phyloP scores from a whole-genome alignment of 805 yeast species.

The Metschnikowia continentalis region DNA sequence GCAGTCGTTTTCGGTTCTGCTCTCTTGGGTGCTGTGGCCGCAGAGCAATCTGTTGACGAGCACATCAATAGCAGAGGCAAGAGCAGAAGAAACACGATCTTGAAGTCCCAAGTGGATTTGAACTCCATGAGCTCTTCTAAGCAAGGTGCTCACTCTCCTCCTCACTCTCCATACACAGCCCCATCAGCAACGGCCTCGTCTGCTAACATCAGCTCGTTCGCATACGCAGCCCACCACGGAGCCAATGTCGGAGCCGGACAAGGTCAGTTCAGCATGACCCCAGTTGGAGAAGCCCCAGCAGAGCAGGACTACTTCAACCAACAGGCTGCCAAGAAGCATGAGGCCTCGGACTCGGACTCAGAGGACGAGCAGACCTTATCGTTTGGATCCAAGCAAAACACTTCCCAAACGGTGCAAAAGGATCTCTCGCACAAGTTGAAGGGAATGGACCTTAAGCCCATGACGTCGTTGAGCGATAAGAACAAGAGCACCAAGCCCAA shows the following conservation, averaged over 20 bases:
- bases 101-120: constrained; percentile 32
- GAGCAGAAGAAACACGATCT: constrained; percentile 32
- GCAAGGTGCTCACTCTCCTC: constrained; percentile 18
- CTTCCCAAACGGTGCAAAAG: constrained; percentile 40
- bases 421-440: constrained; percentile 45
- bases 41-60: constrained; percentile 52
- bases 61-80: constrained; percentile 31
- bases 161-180: constrained; percentile 70
- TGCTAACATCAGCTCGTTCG: constrained; percentile 52
- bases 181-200: constrained; percentile 74
- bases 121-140: constrained; percentile 10
- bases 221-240: constrained; percentile 32
- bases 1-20: constrained; percentile 98
- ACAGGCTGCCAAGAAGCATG: constrained; percentile 11
- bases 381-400: constrained; percentile 54
- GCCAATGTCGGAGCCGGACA: constrained; percentile 17
- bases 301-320: constrained; percentile 39
- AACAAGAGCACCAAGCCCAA: constrained; percentile 19
- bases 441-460: constrained; percentile 32
- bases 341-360: constrained; percentile 27
- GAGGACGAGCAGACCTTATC: constrained; percentile 51
- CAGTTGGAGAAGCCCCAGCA: constrained; percentile 32
- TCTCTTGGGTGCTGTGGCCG: constrained; percentile 90
- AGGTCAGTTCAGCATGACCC: constrained; percentile 30
- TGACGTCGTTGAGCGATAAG: constrained; percentile 22